Base-by-base conservation (phyloP, 2,329 filamentous ascomycete genomes). In the Nothopassalora personata region DNA sequence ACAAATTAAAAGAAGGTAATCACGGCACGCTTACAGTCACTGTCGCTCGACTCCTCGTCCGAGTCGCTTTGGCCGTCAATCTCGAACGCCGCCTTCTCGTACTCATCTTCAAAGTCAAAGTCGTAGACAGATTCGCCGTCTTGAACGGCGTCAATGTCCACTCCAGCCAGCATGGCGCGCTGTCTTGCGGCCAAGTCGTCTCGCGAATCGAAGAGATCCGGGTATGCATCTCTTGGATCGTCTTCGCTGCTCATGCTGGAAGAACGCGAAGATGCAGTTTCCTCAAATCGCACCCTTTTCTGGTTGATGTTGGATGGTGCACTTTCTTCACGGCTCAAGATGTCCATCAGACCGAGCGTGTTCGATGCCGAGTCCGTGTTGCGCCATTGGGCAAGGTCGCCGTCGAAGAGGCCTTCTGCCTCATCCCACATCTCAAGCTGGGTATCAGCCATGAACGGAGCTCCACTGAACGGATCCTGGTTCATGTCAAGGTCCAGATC, bases 211-310 rank as follows among this genome's bases (percentile, higher is more conserved):
- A 74, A 70, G 8, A 74, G 66, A 57, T 74, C 72, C 8, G 72
- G 72, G 53, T 70, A 74, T n/a, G 64, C 58, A 15, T 70, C 68
- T 31, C 65, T 56, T n/a, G 67, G 64, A 58, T 71, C 67, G 11
- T 70, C 66, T 33, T 68, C 66, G 33, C 70, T 71, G 53, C 68
- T 70, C 46, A 67, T 58, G 57, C 69, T 71, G n/a, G 69, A 68
- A 9, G 63, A 66, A n/a, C 68, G 61, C n/a, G 65, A 66, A 8
- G 65, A 69, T n/a, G 64, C 59, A 9, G 67, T 66, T 51, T 73
- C 70, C 45, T 68, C 63, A 50, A 74, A 74, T 11, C 72, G 71
- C 11, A 74, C 72, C 31, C 66, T 69, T 59, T 73, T 73, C 54
- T 68, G 68, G 49, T 51, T 51, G 7, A 61, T 60, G 9, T 58